Evolutionary conservation across 179 eudicot species (phyloP), one percentile per base, ranked within the genome.

Genomic region (Camellia oleifera): DNA sequence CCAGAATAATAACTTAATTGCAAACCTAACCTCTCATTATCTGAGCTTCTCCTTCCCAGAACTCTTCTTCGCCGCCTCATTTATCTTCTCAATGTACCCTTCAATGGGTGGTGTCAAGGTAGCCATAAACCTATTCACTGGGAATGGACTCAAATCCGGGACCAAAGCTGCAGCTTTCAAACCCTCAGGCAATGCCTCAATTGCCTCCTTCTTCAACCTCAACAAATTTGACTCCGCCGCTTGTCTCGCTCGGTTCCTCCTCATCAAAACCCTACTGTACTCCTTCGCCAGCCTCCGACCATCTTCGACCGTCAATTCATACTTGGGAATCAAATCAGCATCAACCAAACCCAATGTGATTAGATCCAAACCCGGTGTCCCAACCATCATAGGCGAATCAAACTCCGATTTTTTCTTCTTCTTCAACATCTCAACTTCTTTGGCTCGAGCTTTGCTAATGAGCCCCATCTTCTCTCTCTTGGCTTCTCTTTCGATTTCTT

Each of bases 31-130:
- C 86, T 87, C 46, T 0, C 9, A 77, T 91, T 77, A 92, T 90
- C 99, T 87, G 79, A 89, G 97, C 88, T 94, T 96, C 81, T 77
- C 90, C 85, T 90, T 92, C 63, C 81, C 91, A 42, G 84, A 48
- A 23, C 76, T 83, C 85, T 66, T 91, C 88, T 82, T 88, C 1
- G 98, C 92, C 2, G 99, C 99, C 88, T 91, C 97, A 72, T 82
- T 88, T 62, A 96, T 70, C 88, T 90, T 96, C 81, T 94, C 97
- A 46, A 88, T 84, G 65, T 96, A 96, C 32, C 99, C 99, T 83
- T 91, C 97, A 85, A 96, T 96, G 0, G 99, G 99, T 1, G 99
- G 99, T 4, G 98, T 94, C 74, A 96, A 80, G 0, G 97, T 90
- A 0, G 98, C 97, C 98, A 96, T 91, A 77, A 89, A 91, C 45